These are phyloP conservation scores for Zygosaccharomyces bailii DNA, from an alignment of 805 yeast genomes.

Conservation along the genomic window DNA sequence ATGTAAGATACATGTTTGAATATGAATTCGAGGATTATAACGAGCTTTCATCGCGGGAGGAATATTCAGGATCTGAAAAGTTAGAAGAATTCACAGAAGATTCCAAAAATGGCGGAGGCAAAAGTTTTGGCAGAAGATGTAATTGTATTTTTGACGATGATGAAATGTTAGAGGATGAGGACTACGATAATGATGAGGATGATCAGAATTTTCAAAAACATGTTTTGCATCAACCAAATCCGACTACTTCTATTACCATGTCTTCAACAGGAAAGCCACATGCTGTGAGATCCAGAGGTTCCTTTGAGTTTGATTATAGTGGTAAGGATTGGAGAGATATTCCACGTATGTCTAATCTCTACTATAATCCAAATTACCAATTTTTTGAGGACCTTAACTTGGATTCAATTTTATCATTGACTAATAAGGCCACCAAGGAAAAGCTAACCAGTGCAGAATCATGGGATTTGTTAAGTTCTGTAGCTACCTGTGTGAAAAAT, in stretches of 20 bases:
- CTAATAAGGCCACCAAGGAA: slow-evolving; percentile 20
- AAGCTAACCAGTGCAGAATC: slow-evolving; percentile 21
- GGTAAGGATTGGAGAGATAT: slow-evolving; percentile 74
- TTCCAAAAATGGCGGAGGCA: slow-evolving; percentile 17
- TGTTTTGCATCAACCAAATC: slow-evolving; percentile 12
- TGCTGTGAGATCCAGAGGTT: slow-evolving; percentile 38
- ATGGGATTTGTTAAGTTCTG: slow-evolving; percentile 32
- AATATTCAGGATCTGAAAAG: slow-evolving; percentile 22
- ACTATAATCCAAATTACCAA: slow-evolving; percentile 28
- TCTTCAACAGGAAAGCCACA: slow-evolving; percentile 15
- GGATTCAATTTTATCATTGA: slow-evolving; percentile 17
- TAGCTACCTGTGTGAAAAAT: slow-evolving; percentile 51
- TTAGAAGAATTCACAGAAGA: slow-evolving; percentile 20
- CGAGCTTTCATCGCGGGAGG: slow-evolving; percentile 33
- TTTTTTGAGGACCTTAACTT: slow-evolving; percentile 21
- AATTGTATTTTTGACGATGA: slow-evolving; percentile 39
- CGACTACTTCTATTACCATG: slow-evolving; percentile 13
- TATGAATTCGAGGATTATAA: slow-evolving; percentile 48
- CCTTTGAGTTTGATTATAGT: slow-evolving; percentile 51
- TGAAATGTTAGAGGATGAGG: slow-evolving; percentile 26
- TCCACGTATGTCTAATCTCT: slow-evolving; percentile 55
- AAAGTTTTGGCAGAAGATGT: slow-evolving; percentile 33
- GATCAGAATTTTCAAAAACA: slow-evolving; percentile 18
- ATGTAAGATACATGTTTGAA: slow-evolving; percentile 57
- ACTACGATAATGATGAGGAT: slow-evolving; percentile 29